These are phyloP conservation scores for Farysia itapuensis DNA, from an alignment of 1,284 basidiomycete species.

Conservation along the genomic window DNA sequence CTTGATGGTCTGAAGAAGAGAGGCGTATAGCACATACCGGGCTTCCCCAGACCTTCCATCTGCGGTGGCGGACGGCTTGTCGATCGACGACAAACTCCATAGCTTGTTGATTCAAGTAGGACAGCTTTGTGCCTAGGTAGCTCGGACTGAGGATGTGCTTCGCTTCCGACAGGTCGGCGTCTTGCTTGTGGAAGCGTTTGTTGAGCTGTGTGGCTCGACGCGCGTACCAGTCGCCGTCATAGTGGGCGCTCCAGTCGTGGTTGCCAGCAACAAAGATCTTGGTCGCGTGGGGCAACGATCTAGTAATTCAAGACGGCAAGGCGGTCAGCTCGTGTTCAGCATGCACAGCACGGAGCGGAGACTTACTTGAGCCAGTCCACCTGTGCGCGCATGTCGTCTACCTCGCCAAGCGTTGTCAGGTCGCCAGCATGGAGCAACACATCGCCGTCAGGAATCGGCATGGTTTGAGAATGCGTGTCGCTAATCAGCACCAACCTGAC, in stretches of 20 bases:
- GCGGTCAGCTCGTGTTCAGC: no score
- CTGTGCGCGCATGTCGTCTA: slow-evolving; percentile 8
- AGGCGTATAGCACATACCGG: slow-evolving; percentile 5
- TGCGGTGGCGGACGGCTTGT: slow-evolving; percentile 3
- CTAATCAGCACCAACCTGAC: slow-evolving; percentile 37
- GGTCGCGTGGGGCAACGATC: slow-evolving; percentile 12
- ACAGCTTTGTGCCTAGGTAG: background rate
- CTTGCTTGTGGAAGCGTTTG: slow-evolving; percentile 2
- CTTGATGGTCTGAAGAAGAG: no score
- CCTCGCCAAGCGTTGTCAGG: slow-evolving; percentile 26
- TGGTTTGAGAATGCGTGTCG: slow-evolving; percentile 32
- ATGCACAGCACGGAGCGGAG: no score
- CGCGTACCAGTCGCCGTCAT: slow-evolving; percentile 9
- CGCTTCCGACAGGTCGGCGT: slow-evolving; percentile 6
- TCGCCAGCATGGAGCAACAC: slow-evolving; percentile 40
- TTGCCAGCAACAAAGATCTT: slow-evolving; percentile 39
- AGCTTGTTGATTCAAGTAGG: slow-evolving; percentile 20
- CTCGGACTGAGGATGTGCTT: background rate
- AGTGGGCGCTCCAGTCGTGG: slow-evolving; percentile 31
- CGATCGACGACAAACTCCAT: slow-evolving; percentile 13
- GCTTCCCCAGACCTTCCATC: slow-evolving; percentile 31
- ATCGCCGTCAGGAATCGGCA: slow-evolving; percentile 18
- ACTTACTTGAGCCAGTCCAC: slow-evolving; percentile 34
- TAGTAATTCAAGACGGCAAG: no score
- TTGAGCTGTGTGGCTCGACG: slow-evolving; percentile 18